These are phyloP conservation scores for Penicillium arizonense DNA, from an alignment of 495 filamentous ascomycete genomes.

Conservation along the genomic window DNA sequence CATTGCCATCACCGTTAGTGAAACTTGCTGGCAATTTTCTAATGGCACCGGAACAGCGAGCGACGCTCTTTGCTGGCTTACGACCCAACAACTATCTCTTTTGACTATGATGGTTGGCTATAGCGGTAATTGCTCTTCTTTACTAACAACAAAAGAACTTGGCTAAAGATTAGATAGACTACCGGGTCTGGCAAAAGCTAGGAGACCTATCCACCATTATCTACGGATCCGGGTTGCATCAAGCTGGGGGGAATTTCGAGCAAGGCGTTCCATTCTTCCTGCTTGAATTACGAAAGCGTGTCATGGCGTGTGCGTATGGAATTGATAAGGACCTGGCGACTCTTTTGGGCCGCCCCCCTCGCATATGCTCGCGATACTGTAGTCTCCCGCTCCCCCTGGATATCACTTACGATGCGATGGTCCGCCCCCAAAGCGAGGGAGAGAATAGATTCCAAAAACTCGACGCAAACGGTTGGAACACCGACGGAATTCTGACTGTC, in stretches of 20 bases:
- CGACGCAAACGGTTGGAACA: constrained; percentile 10
- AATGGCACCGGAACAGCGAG: neutral
- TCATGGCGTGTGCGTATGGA: constrained; percentile 40
- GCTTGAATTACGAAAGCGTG: constrained; percentile 35
- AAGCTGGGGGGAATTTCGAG: constrained; percentile 15
- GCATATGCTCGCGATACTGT: constrained; percentile 41
- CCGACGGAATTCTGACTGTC: neutral
- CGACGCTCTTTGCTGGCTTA: constrained; percentile 1
- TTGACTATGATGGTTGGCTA: neutral
- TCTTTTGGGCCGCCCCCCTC: constrained; percentile 47
- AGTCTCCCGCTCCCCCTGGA: constrained; percentile 41
- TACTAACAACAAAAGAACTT: neutral
- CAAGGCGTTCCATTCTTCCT: constrained; percentile 37
- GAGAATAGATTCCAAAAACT: neutral
- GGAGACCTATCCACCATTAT: constrained; percentile 13
- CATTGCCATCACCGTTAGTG: neutral
- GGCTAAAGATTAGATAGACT: constrained; percentile 1
- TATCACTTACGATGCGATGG: neutral
- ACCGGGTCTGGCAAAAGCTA: constrained; percentile 10
- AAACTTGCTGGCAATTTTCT: neutral
- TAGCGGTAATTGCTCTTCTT: neutral
- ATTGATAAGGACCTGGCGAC: constrained; percentile 42
- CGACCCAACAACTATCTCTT: neutral
- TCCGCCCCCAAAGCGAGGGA: neutral
- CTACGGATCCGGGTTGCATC: constrained; percentile 47